Evolutionary conservation across 257 asterid genomes (phyloP), one percentile per base, ranked within the genome.

Genomic region (Plantago elongata): DNA sequence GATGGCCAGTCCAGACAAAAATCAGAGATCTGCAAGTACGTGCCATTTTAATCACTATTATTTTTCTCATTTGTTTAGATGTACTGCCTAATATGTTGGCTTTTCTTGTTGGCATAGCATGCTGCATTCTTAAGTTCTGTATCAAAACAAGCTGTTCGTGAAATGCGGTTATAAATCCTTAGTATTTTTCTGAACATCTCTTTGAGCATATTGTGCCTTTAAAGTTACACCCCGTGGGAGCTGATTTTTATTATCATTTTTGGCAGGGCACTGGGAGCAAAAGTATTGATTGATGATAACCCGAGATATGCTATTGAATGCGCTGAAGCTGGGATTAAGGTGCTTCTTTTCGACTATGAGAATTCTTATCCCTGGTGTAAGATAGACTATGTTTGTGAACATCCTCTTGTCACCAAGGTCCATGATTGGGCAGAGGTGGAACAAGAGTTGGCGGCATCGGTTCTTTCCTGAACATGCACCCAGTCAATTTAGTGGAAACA

Each of bases 331-430:
- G 97, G 97, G 71, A 92, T 92, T 7, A 83, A 73, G 73, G 99
- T 86, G 77, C 91, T 92, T 63, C 91, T 92, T n/a, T 92, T 92
- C 57, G 94, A 92, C 63, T 86, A 86, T n/a, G 75, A 86, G 78
- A 83, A 92, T 71, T 80, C 99, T 46, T 89, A 92, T 68, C 99
- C 99, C 0, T 92, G 99, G 99, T 84, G 85, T 74, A 92, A 92
- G 82, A 78, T 60, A 8, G 85, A 78, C 45, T 55, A 78, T 52
- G 50, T 78, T 56, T 66, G 75, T 62, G 78, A 70, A 29, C 97
- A 92, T 66, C 95, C 97, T 54, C 83, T 89, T 45, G 83, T 92
- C 52, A 81, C 92, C 37, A 89, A 78, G 70, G 97, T 86, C 65
- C 85, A 78, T 69, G 80, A 78, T 57, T 92, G 99, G 99, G 78